A percentile compares a stretch with the other conserved stretches of the same genome.
Evolutionary conservation across 352 stramenopile species (phyloP).

Genomic region (Blastocystis sp.): DNA sequence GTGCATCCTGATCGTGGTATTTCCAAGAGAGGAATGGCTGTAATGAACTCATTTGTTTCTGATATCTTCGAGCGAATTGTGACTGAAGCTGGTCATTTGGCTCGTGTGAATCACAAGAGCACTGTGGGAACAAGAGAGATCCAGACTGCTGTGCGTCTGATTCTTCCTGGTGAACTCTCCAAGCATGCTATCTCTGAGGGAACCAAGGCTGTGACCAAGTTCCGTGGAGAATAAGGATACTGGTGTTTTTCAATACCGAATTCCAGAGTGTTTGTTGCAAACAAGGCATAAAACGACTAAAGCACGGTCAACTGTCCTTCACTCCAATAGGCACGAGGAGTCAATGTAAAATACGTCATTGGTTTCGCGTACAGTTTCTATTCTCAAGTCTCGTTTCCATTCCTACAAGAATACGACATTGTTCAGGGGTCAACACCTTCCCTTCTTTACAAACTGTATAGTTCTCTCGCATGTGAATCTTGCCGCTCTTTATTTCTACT

Average conservation of each 20-base stretch:
- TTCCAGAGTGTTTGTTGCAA: slow-evolving; percentile 30
- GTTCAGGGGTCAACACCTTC: slow-evolving; percentile 83
- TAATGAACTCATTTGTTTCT: slow-evolving; percentile 98
- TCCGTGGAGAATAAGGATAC: slow-evolving; percentile 63
- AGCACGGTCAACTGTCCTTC: slow-evolving; percentile 12
- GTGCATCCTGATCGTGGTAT: slow-evolving; percentile 92
- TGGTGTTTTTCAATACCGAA: slow-evolving; percentile 50
- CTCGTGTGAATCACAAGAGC: no score
- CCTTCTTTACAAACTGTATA: slow-evolving; percentile 87
- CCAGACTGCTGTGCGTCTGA: no score
- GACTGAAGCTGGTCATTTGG: no score
- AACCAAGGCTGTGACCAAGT: slow-evolving; percentile 82
- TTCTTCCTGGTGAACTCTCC: slow-evolving; percentile 88
- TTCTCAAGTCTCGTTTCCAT: slow-evolving; percentile 71
- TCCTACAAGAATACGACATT: slow-evolving; percentile 85
- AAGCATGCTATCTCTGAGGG: slow-evolving; percentile 92
- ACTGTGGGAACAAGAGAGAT: no score
- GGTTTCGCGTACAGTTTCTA: slow-evolving; percentile 70
- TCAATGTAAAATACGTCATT: slow-evolving; percentile 11
- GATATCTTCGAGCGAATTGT: slow-evolving; percentile 94
- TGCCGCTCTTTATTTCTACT: slow-evolving; percentile 88
- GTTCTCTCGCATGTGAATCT: slow-evolving; percentile 80
- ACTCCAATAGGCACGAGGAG: slow-evolving; percentile 11
- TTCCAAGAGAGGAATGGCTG: slow-evolving; percentile 87
- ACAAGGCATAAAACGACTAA: slow-evolving; percentile 22